Base-by-base conservation (phyloP, 768 basidiomycete genomes). In the Hygrophoropsis aurantiaca region DNA sequence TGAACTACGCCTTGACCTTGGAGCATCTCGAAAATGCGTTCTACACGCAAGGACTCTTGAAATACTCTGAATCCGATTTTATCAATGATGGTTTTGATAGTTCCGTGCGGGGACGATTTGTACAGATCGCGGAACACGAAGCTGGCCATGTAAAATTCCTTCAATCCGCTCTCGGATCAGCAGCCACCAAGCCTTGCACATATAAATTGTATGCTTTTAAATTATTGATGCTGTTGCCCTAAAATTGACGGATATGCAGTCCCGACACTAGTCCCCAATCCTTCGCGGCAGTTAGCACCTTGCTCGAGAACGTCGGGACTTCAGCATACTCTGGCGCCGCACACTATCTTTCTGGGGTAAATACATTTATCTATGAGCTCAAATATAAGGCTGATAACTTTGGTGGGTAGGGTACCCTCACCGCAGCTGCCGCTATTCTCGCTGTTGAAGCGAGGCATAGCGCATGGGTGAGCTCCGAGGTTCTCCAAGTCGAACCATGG, bases 401-500 rank as follows among this genome's bases (percentile, higher is more conserved):
- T 30, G 7, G 6, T 30, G 27, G 6, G 7, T 13, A 70, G 48
- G 66, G 61, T 18, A 76, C 74, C 60, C 56, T 80, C 16, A 74
- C 78, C 20, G 77, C 74, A 13, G 80, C 80, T 7, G 82, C 74
- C 4, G 71, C 72, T 42, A 78, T 86, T 52, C 72, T 83, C 38
- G 68, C 79, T 13, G 76, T 75, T 42, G 82, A 87, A 58, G 74
- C 82, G 20, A 75, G 83, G 27, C 85, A 87, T 47, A 73, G 80
- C 13, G 68, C 75, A 2, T 87, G 83, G 83, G 62, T 87, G 27
- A 69, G 72, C 51, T 73, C 75, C 2, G 71, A 77, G 13, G 74
- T 80, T 33, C 64, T 68, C 50, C 67, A 75, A 42, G 61, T 62
- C 19, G 69, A 74, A 27, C 71, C 79, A 1, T 86, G 84, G 83